Evolutionary conservation across 306 rosid species (phyloP), one percentile per base, ranked within the genome.

Genomic region (Acacia melanoxylon): DNA sequence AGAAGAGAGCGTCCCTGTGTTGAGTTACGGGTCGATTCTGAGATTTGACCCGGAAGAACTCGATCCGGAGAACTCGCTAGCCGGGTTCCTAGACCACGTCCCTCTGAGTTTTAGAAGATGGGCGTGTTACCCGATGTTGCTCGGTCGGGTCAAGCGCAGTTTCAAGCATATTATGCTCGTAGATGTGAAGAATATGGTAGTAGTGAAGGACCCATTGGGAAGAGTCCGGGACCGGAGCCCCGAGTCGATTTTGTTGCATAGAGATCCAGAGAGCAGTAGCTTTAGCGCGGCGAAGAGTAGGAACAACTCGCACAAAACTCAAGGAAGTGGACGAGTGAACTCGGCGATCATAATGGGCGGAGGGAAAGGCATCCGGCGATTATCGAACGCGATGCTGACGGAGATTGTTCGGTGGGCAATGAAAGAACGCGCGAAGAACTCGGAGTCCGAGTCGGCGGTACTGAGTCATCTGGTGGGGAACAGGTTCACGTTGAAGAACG

Each of bases 101-200:
- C 91, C 97, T 4, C 82, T 93, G 86, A 79, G 86, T 59, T 74
- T 95, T 62, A 76, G 98, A 3, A 84, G 98, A 37, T 95, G 99
- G 99, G 96, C 97, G 2, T 93, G 97, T 59, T 95, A 92, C 79
- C 93, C 97, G 8, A 91, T 95, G 98, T 84, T 93, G 2, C 89
- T 95, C 13, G 98, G 97, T 37, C 96, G 99, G 40, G 90, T 93
- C 25, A 82, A 95, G 19, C 86, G 88, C 15, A 83, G 75, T 42
- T 95, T 93, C 91, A 95, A 92, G 83, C 94, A 87, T 75, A 44
- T 89, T 56, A 87, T 91, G 89, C 85, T 93, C 24, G 89, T 86
- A 3, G 98, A 89, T 74, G 91, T 81, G 27, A 91, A 86, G 56
- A 87, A 8, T 45, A 29, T 78, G 11, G 5, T 93, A 0, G 46